Percentiles rank a stretch among this genome's conserved stretches.
phyloP scores from a whole-genome alignment of 106 monocot species.

The Dendrobium chrysotoxum region DNA sequence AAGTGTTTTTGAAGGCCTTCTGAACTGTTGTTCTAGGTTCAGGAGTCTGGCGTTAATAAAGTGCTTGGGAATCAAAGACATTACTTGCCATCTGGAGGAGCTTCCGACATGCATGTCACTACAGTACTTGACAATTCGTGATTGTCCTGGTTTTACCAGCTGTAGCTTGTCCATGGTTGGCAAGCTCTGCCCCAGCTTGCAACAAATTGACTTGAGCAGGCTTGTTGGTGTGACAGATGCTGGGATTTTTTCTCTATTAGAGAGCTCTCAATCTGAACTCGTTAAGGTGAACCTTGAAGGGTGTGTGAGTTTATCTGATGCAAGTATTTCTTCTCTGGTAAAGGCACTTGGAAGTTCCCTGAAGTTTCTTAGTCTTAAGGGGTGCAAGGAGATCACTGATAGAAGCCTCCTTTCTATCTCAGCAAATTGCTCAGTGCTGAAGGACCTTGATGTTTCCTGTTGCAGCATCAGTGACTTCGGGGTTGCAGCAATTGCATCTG shows the following conservation, averaged over 20 bases:
- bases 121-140: conserved; percentile 41
- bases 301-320: conserved; percentile 61
- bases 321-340: conserved; percentile 29
- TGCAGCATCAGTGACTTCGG: conserved; percentile 64
- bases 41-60: conserved; percentile 48
- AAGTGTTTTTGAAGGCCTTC: conserved; percentile 40
- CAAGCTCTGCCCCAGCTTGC: conserved; percentile 52
- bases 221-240: conserved; percentile 47
- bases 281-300: conserved; percentile 55
- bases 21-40: conserved; percentile 28
- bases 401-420: conserved; percentile 48
- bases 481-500: conserved; percentile 53
- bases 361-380: conserved; percentile 52
- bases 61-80: conserved; percentile 73
- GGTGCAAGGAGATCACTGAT: conserved; percentile 71
- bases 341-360: conserved; percentile 57
- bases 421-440: conserved; percentile 43
- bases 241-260: conserved; percentile 46
- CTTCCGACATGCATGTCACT: conserved; percentile 43
- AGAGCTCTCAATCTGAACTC: conserved; percentile 35
- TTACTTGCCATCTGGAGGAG: conserved; percentile 6
- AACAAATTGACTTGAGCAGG: conserved; percentile 54
- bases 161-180: conserved; percentile 49
- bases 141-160: conserved; percentile 62
- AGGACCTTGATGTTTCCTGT: conserved; percentile 68